Base-by-base conservation (phyloP, 345 rosid genomes). In the Arabidopsis thaliana region DNA sequence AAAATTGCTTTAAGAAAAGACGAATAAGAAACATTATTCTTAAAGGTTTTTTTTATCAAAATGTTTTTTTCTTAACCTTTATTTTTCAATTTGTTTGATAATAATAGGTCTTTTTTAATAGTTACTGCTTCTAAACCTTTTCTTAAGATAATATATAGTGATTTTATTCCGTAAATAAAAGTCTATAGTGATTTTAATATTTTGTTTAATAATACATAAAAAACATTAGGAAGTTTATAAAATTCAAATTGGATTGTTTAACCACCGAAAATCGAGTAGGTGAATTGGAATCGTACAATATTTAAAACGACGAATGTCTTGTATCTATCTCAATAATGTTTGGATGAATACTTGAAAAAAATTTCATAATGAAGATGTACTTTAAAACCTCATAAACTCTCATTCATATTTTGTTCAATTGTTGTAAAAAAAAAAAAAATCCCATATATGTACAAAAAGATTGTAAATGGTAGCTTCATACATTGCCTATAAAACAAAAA, bases 401-500 rank as follows among this genome's bases (percentile, higher is more conserved):
- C 30, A 32, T 45, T 28, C 32, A 28, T 28, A 28, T 2, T 28
- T 28, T 3, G 4, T 28, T 28, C 32, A 28, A 28, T 16, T 16
- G 20, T 16, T 16, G 20, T 16, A 28, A 0, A 28, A 4, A 28
- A 28, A 28, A 28, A 28, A 28, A 1, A 28, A 28, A 2, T 28
- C 32, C 4, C 32, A 28, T 28, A 28, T 2, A 28, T 28, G 2
- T 0, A 28, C 3, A 28, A 45, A 45, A 33, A 16, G 20, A 16
- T 16, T 16, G 3, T 10, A 8, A 46, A 32, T 32, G 10, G 11
- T 32, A 0, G 32, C n/a, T 64, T 46, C n/a, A 32, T 16, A 4
- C 46, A 8, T 46, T 65, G 32, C 56, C 20, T 14, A 30, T 4
- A 45, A 65, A 63, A 32, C 12, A 51, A 51, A 60, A 68, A 28